Evolutionary conservation across 345 rosid species (phyloP).

Genomic region (Hibiscus mutabilis): DNA sequence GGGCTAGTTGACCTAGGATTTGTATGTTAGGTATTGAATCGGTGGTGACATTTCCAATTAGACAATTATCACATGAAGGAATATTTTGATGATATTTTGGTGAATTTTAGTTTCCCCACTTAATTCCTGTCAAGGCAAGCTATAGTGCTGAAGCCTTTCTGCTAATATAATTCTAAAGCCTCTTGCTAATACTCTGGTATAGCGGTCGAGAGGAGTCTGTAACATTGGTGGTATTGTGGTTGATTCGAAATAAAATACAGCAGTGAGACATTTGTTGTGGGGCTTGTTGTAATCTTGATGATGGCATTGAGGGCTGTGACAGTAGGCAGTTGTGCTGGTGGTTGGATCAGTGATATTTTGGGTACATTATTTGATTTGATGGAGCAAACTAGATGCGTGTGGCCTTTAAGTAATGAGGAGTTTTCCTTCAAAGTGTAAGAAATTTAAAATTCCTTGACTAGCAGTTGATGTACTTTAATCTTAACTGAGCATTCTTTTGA

Average conservation of each 20-base stretch:
- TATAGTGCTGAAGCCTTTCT: background rate
- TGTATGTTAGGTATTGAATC: background rate
- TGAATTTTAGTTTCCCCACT: background rate
- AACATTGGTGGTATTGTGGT: background rate
- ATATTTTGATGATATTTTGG: background rate
- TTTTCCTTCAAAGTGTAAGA: background rate
- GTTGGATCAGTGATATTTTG: background rate
- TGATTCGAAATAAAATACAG: background rate
- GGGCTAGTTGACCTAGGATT: too few species aligned
- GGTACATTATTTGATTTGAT: too few species aligned
- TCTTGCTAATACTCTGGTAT: background rate
- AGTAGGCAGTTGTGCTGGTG: background rate
- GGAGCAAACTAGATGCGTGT: background rate
- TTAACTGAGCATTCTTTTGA: background rate
- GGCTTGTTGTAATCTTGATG: background rate
- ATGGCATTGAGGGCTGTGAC: conserved; percentile 6
- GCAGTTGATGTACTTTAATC: background rate
- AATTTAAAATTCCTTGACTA: background rate
- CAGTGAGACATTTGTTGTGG: conserved; percentile 1
- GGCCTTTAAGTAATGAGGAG: background rate
- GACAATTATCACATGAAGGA: background rate
- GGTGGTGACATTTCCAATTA: background rate
- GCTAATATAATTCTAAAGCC: background rate
- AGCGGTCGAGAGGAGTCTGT: background rate
- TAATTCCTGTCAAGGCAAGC: background rate